A percentile compares a stretch with the other conserved stretches of the same genome.
phyloP scores from a whole-genome alignment of 352 stramenopile genomes.

The Pythium plurisporium region DNA sequence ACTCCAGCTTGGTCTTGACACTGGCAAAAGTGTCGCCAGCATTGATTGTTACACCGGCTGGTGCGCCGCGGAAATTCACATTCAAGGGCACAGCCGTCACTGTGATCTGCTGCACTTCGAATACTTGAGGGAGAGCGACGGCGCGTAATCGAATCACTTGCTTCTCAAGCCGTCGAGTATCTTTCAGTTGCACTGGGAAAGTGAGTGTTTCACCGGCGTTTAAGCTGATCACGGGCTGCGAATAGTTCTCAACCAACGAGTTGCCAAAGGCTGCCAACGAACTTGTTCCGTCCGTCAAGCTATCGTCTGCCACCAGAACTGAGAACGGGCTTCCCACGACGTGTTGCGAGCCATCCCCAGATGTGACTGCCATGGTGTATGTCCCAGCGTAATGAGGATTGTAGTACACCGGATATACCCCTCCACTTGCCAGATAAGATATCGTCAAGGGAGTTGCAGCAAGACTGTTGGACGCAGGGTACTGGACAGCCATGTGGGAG shows the following conservation, averaged over 20 bases:
- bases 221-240: constrained; percentile 47
- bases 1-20: constrained; percentile 63
- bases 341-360: constrained; percentile 52
- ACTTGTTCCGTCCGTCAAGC: constrained; percentile 61
- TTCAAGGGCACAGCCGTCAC: constrained; percentile 35
- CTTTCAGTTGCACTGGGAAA: constrained; percentile 92
- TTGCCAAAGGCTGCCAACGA: constrained; percentile 64
- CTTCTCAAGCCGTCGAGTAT: constrained; percentile 66
- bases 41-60: constrained; percentile 29
- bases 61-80: constrained; percentile 59
- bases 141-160: constrained; percentile 61
- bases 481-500: constrained; percentile 69
- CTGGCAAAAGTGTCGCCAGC: constrained; percentile 32
- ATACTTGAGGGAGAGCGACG: constrained; percentile 36
- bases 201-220: constrained; percentile 40
- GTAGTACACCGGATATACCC: constrained; percentile 91
- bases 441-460: constrained; percentile 46
- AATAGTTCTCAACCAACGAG: constrained; percentile 66
- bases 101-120: constrained; percentile 57
- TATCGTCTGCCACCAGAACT: constrained; percentile 69
- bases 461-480: constrained; percentile 41
- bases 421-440: constrained; percentile 41
- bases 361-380: constrained; percentile 88
- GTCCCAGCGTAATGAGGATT: constrained; percentile 86
- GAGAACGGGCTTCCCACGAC: constrained; percentile 90